phyloP scores from a whole-genome alignment of 768 basidiomycete genomes.

The Dioszegia crocea region DNA sequence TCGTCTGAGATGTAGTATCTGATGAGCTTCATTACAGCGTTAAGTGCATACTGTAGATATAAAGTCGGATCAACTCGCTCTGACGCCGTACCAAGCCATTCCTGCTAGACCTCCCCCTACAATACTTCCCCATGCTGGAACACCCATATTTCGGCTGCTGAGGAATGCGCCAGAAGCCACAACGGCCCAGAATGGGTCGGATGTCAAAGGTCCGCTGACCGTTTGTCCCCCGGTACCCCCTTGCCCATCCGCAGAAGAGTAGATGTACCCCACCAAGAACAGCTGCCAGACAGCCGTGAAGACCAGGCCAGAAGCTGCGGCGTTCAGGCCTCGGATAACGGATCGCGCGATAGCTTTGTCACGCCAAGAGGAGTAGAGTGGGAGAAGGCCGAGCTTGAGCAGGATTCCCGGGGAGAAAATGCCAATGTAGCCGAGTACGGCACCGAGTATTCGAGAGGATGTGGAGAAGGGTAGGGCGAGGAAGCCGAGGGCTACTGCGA shows the following conservation, averaged over 20 bases:
- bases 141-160: slow-evolving; percentile 51
- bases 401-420: slow-evolving; percentile 56
- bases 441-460: slow-evolving; percentile 49
- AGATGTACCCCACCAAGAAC: slow-evolving; percentile 25
- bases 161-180: slow-evolving; percentile 53
- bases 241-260: slow-evolving; percentile 3
- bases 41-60: too few species aligned
- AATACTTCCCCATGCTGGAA: slow-evolving; percentile 53
- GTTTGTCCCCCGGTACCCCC: slow-evolving; percentile 19
- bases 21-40: too few species aligned
- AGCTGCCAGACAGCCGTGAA: slow-evolving; percentile 35
- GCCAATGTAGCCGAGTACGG: slow-evolving; percentile 55
- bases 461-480: slow-evolving; percentile 49
- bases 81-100: slow-evolving; percentile 54
- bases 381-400: slow-evolving; percentile 44
- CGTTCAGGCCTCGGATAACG: slow-evolving; percentile 43
- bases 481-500: slow-evolving; percentile 57
- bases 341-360: slow-evolving; percentile 18
- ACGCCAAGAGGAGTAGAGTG: slow-evolving; percentile 38
- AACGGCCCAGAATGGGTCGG: slow-evolving; percentile 57
- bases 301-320: slow-evolving; percentile 44
- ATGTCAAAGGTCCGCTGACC: slow-evolving; percentile 31
- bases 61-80: background rate
- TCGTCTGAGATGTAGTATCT: too few species aligned
- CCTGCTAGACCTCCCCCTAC: slow-evolving; percentile 52